phyloP scores from a whole-genome alignment of 169 alveolate species.

The Sarcocystis neurona region DNA sequence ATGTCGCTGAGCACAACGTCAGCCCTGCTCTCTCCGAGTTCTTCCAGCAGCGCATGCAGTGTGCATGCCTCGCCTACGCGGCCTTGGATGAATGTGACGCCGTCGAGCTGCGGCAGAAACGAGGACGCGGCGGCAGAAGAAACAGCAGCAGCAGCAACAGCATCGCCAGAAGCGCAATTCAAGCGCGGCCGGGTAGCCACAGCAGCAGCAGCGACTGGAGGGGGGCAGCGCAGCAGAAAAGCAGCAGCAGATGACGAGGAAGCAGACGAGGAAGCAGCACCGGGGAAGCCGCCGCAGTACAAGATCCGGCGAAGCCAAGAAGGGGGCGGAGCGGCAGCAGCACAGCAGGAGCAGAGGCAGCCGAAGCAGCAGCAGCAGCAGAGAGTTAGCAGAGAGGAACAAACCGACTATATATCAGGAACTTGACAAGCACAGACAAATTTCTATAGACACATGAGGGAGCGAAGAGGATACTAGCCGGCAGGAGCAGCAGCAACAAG shows the following conservation, averaged over 20 bases:
- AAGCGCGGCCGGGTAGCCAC: too few species aligned
- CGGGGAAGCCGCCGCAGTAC: neutral
- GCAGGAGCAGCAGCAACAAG: too few species aligned
- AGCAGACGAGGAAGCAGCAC: neutral
- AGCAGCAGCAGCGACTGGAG: too few species aligned
- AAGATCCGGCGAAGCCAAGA: neutral
- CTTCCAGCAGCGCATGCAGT: constrained; percentile 59
- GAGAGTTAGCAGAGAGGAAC: neutral
- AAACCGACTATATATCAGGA: too few species aligned
- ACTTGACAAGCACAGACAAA: too few species aligned
- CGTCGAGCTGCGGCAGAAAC: constrained; percentile 41
- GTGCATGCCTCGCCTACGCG: constrained; percentile 58
- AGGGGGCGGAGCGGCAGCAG: neutral
- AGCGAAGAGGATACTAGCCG: too few species aligned
- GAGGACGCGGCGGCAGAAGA: neutral
- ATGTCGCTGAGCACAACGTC: constrained; percentile 71
- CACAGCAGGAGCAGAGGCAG: neutral
- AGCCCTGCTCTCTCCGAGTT: constrained; percentile 67
- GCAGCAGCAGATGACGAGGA: neutral
- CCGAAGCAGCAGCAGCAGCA: neutral
- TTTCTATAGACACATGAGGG: too few species aligned
- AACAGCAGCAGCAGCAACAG: too few species aligned
- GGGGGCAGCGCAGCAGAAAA: neutral
- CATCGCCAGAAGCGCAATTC: too few species aligned
- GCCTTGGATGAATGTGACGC: constrained; percentile 62